Conservation (phyloP, 169 alveolate species). For the Cryptosporidium ubiquitum region DNA sequence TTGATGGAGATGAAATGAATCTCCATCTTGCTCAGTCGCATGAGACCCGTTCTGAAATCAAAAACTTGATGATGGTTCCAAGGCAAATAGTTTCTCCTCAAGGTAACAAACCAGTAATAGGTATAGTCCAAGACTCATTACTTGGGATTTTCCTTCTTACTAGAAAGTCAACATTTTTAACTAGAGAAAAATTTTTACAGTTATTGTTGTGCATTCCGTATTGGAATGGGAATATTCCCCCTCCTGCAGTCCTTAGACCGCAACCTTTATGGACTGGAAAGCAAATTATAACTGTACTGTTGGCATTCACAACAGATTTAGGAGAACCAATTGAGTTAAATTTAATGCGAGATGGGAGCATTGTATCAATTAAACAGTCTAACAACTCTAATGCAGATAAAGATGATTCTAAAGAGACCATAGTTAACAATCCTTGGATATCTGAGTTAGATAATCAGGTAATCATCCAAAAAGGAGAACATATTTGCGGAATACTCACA, state of each 20-base stretch:
- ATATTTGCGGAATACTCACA: slow-evolving; percentile 95
- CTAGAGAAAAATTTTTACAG: slow-evolving; percentile 92
- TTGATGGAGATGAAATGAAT: slow-evolving; percentile 99
- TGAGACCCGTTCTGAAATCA: slow-evolving; percentile 98
- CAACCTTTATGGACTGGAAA: slow-evolving; percentile 99
- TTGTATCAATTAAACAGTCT: slow-evolving; percentile 76
- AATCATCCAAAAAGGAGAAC: slow-evolving; percentile 95
- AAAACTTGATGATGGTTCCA: slow-evolving; percentile 98
- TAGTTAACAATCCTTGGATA: slow-evolving; percentile 80
- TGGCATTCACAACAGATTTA: slow-evolving; percentile 84
- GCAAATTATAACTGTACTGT: slow-evolving; percentile 95
- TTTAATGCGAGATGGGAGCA: slow-evolving; percentile 81
- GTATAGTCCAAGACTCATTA: slow-evolving; percentile 99
- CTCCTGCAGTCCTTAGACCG: slow-evolving; percentile 98
- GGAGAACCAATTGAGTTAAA: slow-evolving; percentile 80
- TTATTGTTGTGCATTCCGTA: slow-evolving; percentile 95
- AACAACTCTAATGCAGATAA: slow-evolving; percentile 78
- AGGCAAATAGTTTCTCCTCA: slow-evolving; percentile 99
- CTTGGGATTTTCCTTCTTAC: slow-evolving; percentile 95
- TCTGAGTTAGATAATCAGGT: slow-evolving; percentile 82
- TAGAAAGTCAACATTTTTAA: slow-evolving; percentile 95
- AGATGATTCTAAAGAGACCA: slow-evolving; percentile 78
- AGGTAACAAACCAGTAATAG: slow-evolving; percentile 99
- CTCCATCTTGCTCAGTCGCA: slow-evolving; percentile 98
- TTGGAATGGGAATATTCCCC: slow-evolving; percentile 97